Evolutionary conservation across 352 stramenopile genomes (phyloP).

Genomic region (Halophytophthora polymorphica): DNA sequence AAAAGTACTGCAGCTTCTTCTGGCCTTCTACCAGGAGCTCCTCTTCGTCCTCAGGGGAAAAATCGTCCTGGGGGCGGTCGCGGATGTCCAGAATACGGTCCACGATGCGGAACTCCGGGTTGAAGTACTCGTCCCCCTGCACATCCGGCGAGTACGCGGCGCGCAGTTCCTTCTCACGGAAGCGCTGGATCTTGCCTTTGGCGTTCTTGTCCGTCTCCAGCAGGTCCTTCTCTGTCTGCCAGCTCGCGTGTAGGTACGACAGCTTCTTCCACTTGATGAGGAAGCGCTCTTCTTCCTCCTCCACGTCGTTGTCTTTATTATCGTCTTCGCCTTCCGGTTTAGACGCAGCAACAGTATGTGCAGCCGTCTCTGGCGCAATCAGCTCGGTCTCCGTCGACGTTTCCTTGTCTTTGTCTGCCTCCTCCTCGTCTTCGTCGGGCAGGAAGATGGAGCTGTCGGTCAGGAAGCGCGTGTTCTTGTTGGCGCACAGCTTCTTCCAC

Average conservation of each 20-base stretch:
- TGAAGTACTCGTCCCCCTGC: conserved; percentile 89
- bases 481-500: conserved; percentile 70
- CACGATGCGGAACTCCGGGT: conserved; percentile 86
- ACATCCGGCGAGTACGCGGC: conserved; percentile 42
- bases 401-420: conserved; percentile 5
- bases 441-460: conserved; percentile 82
- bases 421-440: conserved; percentile 41
- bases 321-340: conserved; percentile 6
- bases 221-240: conserved; percentile 84
- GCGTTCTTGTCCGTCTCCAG: conserved; percentile 82
- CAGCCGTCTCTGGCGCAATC: not conserved
- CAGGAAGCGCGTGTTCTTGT: conserved; percentile 76
- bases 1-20: conserved; percentile 88
- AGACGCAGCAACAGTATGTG: not conserved
- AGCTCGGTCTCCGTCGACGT: not conserved
- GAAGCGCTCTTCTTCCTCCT: conserved; percentile 75
- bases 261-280: conserved; percentile 90
- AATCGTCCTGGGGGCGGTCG: conserved; percentile 68
- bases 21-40: conserved; percentile 17
- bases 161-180: conserved; percentile 70
- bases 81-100: conserved; percentile 88
- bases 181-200: conserved; percentile 86
- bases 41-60: conserved; percentile 42
- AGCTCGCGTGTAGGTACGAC: conserved; percentile 89
- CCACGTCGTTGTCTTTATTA: conserved; percentile 20